Evolutionary conservation across 306 rosid species (phyloP), one percentile per base, ranked within the genome.

Genomic region (Biancaea sappan): DNA sequence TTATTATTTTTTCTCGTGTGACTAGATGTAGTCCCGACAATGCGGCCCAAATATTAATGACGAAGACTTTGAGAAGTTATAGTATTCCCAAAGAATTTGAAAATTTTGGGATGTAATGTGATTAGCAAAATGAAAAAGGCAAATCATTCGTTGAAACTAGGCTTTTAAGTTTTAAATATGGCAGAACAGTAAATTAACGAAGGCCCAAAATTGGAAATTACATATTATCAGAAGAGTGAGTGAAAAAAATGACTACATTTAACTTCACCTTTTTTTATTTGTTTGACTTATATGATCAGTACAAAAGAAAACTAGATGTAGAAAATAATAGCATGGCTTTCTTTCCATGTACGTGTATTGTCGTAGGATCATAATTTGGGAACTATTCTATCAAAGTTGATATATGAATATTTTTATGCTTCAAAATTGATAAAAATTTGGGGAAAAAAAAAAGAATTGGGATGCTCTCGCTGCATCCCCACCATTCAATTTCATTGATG

Each of bases 401-500:
- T 78, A 37, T 26, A 21, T 46, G n/a, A 44, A 43, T 22, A 52
- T 66, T 58, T 52, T 6, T 43, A 28, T 60, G 57, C 29, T 41
- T 41, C 48, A 67, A 74, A 34, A 18, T 34, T 50, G 66, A 22
- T 59, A 46, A 43, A 66, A 66, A 18, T 5, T 29, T 14, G 46
- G 68, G 28, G 3, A 62, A 63, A 53, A 64, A 32, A 3, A 19
- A 25, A n/a, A 46, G 4, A 2, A 0, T 19, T 59, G 76, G 29
- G 14, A 34, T 13, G 60, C 10, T 40, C 69, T 63, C 58, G 70
- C 59, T 70, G 37, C 63, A 56, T 50, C 76, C 79, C 80, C 53
- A 66, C 56, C 75, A 75, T 79, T 66, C 37, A 72, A 83, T 51
- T 59, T 83, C 60, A 67, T 79, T 37, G 82, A 83, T 53, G 84